A percentile compares a stretch with the other conserved stretches of the same genome.
phyloP scores from a whole-genome alignment of 257 asterid species.

The Rauvolfia tetraphylla region DNA sequence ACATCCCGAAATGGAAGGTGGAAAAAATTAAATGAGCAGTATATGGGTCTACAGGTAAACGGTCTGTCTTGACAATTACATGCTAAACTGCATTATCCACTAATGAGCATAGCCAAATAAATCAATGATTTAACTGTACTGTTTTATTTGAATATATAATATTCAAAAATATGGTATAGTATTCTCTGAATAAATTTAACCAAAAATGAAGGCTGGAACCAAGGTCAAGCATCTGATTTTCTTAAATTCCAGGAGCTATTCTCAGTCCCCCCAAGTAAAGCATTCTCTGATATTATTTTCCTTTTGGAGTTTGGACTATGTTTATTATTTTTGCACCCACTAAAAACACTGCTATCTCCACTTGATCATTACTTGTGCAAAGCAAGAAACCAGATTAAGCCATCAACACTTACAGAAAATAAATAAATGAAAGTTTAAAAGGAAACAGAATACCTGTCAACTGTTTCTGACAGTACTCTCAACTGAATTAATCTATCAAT shows the following conservation, averaged over 20 bases:
- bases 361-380: neutral
- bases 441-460: slow-evolving; percentile 56
- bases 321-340: neutral
- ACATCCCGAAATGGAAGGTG: neutral
- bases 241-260: neutral
- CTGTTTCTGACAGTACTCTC: slow-evolving; percentile 72
- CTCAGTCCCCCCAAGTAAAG: neutral
- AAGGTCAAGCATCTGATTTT: neutral
- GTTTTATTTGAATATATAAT: neutral
- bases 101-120: neutral
- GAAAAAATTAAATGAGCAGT: neutral
- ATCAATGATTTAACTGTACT: neutral
- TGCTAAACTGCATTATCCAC: neutral
- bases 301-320: neutral
- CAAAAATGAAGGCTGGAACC: neutral
- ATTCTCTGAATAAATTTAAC: neutral
- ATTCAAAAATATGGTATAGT: neutral
- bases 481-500: slow-evolving; percentile 80
- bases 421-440: slow-evolving; percentile 6
- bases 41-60: neutral
- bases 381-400: slow-evolving; percentile 1
- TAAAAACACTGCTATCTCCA: neutral
- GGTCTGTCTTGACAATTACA: neutral
- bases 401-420: slow-evolving; percentile 4
- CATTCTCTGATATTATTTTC: neutral